phyloP scores from a whole-genome alignment of 805 yeast species.

The Pichia heedii region DNA sequence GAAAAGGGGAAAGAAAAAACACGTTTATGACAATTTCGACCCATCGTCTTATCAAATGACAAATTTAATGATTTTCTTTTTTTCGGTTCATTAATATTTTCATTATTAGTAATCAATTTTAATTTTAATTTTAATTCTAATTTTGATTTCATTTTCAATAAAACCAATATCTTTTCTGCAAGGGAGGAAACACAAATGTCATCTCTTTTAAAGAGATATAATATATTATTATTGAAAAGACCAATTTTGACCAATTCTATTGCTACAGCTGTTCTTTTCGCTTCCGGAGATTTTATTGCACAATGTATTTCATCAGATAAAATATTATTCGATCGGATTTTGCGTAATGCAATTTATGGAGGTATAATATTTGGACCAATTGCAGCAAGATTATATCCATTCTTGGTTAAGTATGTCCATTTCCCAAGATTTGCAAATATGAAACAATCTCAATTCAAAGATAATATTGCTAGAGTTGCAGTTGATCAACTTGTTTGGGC shows the following conservation, averaged over 20 bases:
- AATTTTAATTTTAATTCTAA: too few species aligned
- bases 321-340: not conserved
- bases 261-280: slow-evolving; percentile 7
- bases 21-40: too few species aligned
- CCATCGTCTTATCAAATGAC: too few species aligned
- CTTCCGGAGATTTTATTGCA: not conserved
- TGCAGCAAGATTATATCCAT: slow-evolving; percentile 61
- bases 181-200: not conserved
- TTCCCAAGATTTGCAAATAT: slow-evolving; percentile 23
- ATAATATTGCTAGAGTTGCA: slow-evolving; percentile 43
- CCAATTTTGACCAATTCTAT: not conserved
- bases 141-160: too few species aligned
- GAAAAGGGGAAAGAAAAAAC: too few species aligned
- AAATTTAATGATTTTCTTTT: too few species aligned
- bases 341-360: slow-evolving; percentile 63
- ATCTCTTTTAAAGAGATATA: not conserved
- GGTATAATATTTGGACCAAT: slow-evolving; percentile 67
- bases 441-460: slow-evolving; percentile 6
- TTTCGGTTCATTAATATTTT: too few species aligned
- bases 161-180: too few species aligned
- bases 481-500: slow-evolving; percentile 73
- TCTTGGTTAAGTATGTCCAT: slow-evolving; percentile 33
- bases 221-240: not conserved
- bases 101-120: too few species aligned
- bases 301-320: not conserved